Evolutionary conservation across 2,329 filamentous ascomycete genomes (phyloP), one percentile per base, ranked within the genome.

Genomic region (Cladophialophora exuberans): DNA sequence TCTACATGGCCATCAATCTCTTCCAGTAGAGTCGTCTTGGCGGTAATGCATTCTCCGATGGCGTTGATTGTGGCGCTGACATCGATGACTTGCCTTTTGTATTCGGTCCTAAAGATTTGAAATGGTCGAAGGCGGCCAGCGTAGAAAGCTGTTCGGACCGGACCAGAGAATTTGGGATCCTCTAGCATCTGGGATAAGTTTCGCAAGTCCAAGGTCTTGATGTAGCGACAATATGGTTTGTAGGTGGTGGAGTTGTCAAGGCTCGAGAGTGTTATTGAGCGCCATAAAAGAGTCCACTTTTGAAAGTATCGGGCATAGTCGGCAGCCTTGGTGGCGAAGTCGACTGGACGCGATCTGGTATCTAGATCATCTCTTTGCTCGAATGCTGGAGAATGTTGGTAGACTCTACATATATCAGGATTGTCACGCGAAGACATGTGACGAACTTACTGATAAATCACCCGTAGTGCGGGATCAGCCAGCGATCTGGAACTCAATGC

Each of bases 201-300:
- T 49, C 82, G 76, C 7, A 90, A 76, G 61, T 86, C 82, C 31
- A 90, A 74, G 22, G 78, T 76, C 52, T 80, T 82, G 52, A 90
- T 81, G 69, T 87, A 89, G 31, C 82, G 76, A 64, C 83, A 87
- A 66, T 91, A 91, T 0, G 86, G 86, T 59, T 84, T 86, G 15
- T 83, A 72, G 0, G 87, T 88, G 60, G 75, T 71, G 6, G 43
- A 30, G 26, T 57, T 57, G 20, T 79, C 81, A 38, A 86, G 70
- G 54, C 83, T 83, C 6, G 87, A 90, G 6, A 84, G 73, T 54
- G 88, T 81, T 61, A 90, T 82, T 2, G 85, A 85, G 46, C 81
- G 80, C 87, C 87, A 90, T 44, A 88, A 69, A 5, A 81, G 76
- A 1, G 83, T 81, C 80, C 83, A 86, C 69, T 81, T 81, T 50